phyloP scores from a whole-genome alignment of 305 asterid genomes.

The Fraxinus velutina region DNA sequence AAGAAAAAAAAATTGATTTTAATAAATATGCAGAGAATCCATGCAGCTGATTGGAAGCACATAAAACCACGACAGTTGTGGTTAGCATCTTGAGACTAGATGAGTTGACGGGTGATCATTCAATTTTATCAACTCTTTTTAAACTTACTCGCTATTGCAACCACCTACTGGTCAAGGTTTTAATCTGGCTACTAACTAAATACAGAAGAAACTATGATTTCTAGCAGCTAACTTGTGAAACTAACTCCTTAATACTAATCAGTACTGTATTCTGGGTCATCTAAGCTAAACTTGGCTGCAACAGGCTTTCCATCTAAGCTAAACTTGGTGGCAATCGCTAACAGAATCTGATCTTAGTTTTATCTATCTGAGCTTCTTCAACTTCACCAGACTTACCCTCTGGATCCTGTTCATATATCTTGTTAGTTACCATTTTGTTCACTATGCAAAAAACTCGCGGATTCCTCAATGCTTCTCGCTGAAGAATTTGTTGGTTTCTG shows the following conservation, averaged over 20 bases:
- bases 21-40: not conserved
- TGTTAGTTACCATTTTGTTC: not conserved
- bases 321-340: not conserved
- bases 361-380: not conserved
- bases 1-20: not conserved
- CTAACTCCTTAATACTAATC: not conserved
- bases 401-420: not conserved
- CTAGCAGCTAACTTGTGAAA: not conserved
- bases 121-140: no score
- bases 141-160: not conserved
- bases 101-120: no score
- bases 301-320: not conserved
- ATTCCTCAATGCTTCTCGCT: not conserved
- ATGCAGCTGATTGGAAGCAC: not conserved
- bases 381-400: not conserved
- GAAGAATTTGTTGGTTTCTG: constrained; percentile 4
- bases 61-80: not conserved
- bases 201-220: not conserved
- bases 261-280: not conserved
- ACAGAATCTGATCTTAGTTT: not conserved
- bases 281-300: not conserved
- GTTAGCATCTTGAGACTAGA: not conserved
- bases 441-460: not conserved
- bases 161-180: not conserved
- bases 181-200: not conserved